Conservation (phyloP, 768 basidiomycete genomes). For the Kwoniella mangroviensis region DNA sequence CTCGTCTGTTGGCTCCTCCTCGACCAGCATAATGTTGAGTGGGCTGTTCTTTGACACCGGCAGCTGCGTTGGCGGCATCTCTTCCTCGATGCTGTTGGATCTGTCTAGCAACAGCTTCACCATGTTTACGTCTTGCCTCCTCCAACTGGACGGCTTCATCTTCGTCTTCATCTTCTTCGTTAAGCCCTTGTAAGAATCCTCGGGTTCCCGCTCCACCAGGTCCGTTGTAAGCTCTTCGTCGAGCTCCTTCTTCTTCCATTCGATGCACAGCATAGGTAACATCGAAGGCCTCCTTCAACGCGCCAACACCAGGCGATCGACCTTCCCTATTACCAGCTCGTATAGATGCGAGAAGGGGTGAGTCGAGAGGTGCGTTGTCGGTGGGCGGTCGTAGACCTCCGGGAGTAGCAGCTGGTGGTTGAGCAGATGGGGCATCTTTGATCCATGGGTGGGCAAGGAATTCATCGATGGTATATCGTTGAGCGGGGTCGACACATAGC, state of each 20-base stretch:
- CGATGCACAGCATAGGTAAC: constrained; percentile 98
- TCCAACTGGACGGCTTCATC: constrained; percentile 65
- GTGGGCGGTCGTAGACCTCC: constrained; percentile 46
- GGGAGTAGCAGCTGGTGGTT: constrained; percentile 65
- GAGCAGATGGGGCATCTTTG: constrained; percentile 60
- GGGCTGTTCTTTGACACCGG: constrained; percentile 53
- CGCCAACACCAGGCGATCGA: constrained; percentile 87
- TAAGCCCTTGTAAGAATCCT: constrained; percentile 80
- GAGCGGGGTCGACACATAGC: constrained; percentile 91
- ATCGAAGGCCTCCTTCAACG: constrained; percentile 97
- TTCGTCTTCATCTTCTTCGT: constrained; percentile 86
- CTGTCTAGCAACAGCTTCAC: constrained; percentile 58
- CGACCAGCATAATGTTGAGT: constrained; percentile 59
- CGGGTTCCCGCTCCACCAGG: constrained; percentile 75
- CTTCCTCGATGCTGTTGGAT: constrained; percentile 59
- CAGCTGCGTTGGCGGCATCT: constrained; percentile 55
- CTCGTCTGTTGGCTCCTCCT: constrained; percentile 60
- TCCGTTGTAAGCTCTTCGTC: constrained; percentile 78
- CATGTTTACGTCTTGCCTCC: constrained; percentile 61
- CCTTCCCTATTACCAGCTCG: constrained; percentile 74
- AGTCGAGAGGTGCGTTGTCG: constrained; percentile 70
- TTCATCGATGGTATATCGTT: constrained; percentile 96
- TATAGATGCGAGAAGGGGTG: constrained; percentile 81
- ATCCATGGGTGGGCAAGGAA: constrained; percentile 98
- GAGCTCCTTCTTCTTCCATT: constrained; percentile 97